phyloP scores from a whole-genome alignment of 805 yeast genomes.

The Scheffersomyces spartinae region DNA sequence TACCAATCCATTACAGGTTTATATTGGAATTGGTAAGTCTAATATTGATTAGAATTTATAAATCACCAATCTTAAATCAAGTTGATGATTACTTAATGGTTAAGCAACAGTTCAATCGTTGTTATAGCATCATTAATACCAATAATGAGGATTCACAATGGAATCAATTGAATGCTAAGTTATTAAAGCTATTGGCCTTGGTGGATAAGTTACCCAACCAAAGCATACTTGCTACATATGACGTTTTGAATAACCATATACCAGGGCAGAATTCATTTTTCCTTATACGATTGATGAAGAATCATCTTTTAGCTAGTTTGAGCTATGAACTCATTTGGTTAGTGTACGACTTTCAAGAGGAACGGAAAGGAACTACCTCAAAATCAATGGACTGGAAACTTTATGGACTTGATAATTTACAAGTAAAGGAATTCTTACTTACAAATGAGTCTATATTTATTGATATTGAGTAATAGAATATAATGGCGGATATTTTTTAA shows the following conservation, averaged over 20 bases:
- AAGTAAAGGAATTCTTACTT: neutral
- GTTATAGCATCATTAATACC: conserved; percentile 9
- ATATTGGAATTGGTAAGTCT: conserved; percentile 22
- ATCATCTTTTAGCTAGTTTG: conserved; percentile 23
- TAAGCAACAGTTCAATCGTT: conserved; percentile 12
- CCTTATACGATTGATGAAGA: conserved; percentile 21
- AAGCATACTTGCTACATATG: no score
- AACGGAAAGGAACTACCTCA: no score
- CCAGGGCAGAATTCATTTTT: conserved; percentile 14
- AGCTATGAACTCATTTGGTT: conserved; percentile 29
- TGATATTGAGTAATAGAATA: no score
- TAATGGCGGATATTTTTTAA: no score
- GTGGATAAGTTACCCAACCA: no score
- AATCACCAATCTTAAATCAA: conserved; percentile 17
- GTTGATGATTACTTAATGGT: conserved; percentile 14
- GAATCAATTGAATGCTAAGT: conserved; percentile 12
- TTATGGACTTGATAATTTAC: neutral
- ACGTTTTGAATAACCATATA: no score
- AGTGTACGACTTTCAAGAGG: conserved; percentile 15
- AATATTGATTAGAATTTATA: conserved; percentile 18
- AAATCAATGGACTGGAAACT: no score
- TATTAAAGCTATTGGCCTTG: conserved; percentile 13
- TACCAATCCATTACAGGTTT: conserved; percentile 30
- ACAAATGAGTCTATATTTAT: neutral
- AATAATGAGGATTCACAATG: conserved; percentile 10